Conservation (phyloP, 306 rosid species). For the Begonia masoniana region DNA sequence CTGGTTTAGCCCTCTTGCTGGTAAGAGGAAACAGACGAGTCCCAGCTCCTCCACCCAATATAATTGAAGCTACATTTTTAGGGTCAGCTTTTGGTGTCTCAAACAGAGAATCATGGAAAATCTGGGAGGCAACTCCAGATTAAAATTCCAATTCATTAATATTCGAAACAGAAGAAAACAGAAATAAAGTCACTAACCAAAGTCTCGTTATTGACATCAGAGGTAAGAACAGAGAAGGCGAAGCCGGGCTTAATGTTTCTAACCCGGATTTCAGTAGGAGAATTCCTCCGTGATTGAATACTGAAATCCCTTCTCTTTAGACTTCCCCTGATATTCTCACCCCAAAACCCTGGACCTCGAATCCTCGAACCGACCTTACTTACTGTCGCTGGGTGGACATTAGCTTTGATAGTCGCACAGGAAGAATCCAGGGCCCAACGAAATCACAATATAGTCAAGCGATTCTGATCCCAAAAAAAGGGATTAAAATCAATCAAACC, state of each 20-base stretch:
- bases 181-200: constrained; percentile 21
- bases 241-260: constrained; percentile 21
- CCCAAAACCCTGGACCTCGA: constrained; percentile 33
- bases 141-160: background rate
- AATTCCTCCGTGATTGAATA: constrained; percentile 15
- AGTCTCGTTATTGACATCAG: constrained; percentile 33
- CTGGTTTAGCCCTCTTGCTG: constrained; percentile 82
- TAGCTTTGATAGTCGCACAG: constrained; percentile 29
- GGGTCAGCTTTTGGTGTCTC: constrained; percentile 55
- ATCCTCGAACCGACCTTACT: constrained; percentile 11
- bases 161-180: no score
- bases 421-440: constrained; percentile 27
- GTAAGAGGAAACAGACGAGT: constrained; percentile 91
- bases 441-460: constrained; percentile 3
- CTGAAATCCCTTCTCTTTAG: constrained; percentile 20
- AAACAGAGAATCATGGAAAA: constrained; percentile 25
- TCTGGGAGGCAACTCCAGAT: constrained; percentile 24
- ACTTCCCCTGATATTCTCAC: constrained; percentile 30
- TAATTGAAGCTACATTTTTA: constrained; percentile 67
- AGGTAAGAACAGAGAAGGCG: constrained; percentile 32
- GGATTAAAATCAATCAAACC: background rate
- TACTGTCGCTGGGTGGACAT: constrained; percentile 12
- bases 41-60: constrained; percentile 94
- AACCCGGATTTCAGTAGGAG: constrained; percentile 11
- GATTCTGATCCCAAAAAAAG: background rate